Evolutionary conservation across 768 basidiomycete species (phyloP), one percentile per base, ranked within the genome.

Genomic region (Pholiota microspora): DNA sequence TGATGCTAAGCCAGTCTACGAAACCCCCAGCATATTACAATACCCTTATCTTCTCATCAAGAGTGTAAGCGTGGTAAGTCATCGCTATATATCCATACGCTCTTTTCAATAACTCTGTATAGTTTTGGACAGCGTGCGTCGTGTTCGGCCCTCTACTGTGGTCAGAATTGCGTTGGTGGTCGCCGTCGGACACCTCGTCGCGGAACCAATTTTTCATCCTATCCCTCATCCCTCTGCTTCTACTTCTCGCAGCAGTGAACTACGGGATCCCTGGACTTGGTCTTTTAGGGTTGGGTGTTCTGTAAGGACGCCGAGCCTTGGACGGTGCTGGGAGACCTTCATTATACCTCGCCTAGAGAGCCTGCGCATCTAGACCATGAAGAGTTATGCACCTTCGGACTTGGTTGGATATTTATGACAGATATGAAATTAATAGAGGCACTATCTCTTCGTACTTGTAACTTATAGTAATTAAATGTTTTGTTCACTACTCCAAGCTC

Each of bases 41-140:
- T 94, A 92, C 65, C 95, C 94, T 0, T 64, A 65, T 4, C 74
- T 96, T 29, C 59, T 79, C 18, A 32, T 86, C 55, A 83, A 83
- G 69, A 81, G 82, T 38, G 38, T 89, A 7, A 77, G 75, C 58
- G 89, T 94, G 54, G 93, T 94, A 66, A 52, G 88, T 85, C 23
- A 2, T 12, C 29, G 34, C 42, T 56, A 21, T 42, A 2, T 16
- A 16, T 42, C 16, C 1, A 42, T n/a, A 15, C 38, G 15, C 57
- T 31, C 15, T 15, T 28, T 46, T 36, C 29, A 49, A 44, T n/a
- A 8, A 15, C 4, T 3, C 7, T n/a, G 23, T 29, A 27, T 28
- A 94, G 89, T 89, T 98, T 68, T 95, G 86, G 83, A 93, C 88
- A 2, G 95, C 95, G 0, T 89, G 87, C 55, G 69, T 93, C n/a